Conservation (phyloP, 257 asterid genomes). For the Lycium barbarum region DNA sequence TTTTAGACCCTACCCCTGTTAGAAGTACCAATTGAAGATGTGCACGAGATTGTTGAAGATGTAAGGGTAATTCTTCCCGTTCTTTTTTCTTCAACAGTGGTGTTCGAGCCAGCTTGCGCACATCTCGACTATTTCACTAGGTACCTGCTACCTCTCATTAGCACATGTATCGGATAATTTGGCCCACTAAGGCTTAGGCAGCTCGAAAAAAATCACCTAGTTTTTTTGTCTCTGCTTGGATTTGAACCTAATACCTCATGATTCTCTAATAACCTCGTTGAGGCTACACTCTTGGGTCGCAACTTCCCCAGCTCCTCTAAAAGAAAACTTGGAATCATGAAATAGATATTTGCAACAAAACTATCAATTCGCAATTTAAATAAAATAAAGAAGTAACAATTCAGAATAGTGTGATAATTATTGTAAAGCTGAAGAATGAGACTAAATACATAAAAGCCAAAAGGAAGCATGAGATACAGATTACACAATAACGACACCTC, state of each 20-base stretch:
- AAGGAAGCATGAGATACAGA: not conserved
- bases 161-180: not conserved
- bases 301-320: not conserved
- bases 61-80: too few species aligned
- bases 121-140: too few species aligned
- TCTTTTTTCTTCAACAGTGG: too few species aligned
- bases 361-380: not conserved
- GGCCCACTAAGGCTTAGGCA: not conserved
- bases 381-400: too few species aligned
- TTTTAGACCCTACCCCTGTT: not conserved
- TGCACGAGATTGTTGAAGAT: too few species aligned
- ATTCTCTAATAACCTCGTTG: too few species aligned
- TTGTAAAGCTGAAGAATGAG: not conserved
- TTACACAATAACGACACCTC: not conserved
- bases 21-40: too few species aligned
- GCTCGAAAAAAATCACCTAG: not conserved
- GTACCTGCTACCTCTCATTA: not conserved
- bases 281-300: not conserved
- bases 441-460: not conserved
- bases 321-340: not conserved
- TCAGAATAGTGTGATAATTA: not conserved
- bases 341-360: not conserved
- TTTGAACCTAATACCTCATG: too few species aligned
- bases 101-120: too few species aligned
- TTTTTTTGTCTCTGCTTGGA: too few species aligned